Percentiles rank a stretch among this genome's conserved stretches.
These are phyloP conservation scores for Friedmanniomyces endolithicus DNA, from an alignment of 495 filamentous ascomycete species.

Conservation along the genomic window DNA sequence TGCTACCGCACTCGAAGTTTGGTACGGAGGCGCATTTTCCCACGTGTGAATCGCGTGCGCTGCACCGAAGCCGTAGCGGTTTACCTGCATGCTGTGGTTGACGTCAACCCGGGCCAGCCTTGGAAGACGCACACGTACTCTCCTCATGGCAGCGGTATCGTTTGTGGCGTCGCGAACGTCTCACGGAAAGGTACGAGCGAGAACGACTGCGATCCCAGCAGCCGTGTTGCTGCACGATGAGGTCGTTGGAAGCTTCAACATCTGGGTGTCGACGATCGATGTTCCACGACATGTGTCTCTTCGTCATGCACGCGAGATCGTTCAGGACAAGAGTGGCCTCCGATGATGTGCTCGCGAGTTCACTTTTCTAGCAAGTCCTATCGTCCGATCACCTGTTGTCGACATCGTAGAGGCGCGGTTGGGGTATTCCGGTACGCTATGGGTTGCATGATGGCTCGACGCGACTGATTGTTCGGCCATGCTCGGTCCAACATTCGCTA, in stretches of 20 bases:
- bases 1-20: background rate
- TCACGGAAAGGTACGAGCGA: background rate
- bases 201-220: background rate
- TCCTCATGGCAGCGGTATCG: no score
- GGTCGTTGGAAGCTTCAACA: background rate
- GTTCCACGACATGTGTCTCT: background rate
- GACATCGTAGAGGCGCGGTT: background rate
- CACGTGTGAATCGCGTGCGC: background rate
- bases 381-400: background rate
- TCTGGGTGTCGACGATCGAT: no score
- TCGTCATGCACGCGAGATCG: no score
- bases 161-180: background rate
- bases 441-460: no score
- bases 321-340: no score
- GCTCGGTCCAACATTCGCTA: background rate
- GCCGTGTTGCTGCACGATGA: background rate
- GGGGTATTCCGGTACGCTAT: background rate
- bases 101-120: no score
- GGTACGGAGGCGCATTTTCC: background rate
- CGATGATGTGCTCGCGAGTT: no score
- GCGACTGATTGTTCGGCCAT: background rate
- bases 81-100: background rate
- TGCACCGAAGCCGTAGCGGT: background rate
- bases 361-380: no score
- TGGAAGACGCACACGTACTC: no score